A percentile compares a stretch with the other conserved stretches of the same genome.
These are phyloP conservation scores for Simplicillium sp. DNA, from an alignment of 2,329 filamentous ascomycete species.

Conservation along the genomic window DNA sequence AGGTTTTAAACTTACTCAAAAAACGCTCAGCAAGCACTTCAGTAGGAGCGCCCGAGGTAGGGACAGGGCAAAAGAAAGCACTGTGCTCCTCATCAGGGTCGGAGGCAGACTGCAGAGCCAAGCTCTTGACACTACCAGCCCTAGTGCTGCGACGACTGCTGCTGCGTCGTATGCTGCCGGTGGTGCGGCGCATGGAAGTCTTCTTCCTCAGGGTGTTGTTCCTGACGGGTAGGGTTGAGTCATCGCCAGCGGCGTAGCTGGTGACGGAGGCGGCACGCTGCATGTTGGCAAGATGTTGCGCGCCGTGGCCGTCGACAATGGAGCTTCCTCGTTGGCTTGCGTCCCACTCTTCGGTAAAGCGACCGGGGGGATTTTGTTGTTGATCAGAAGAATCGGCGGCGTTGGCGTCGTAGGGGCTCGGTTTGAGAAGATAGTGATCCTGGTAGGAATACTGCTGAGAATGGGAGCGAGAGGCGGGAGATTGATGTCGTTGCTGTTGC, in stretches of 20 bases:
- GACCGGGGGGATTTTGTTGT: conserved; percentile 25
- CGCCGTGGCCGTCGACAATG: conserved; percentile 40
- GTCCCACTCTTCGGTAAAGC: conserved; percentile 65
- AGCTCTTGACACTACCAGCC: conserved; percentile 77
- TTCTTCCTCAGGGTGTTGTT: conserved; percentile 84
- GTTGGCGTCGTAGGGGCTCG: not conserved
- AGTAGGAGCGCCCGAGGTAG: conserved; percentile 78
- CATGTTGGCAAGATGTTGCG: conserved; percentile 25
- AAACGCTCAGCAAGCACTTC: conserved; percentile 82
- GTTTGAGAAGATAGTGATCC: not conserved
- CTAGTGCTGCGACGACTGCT: conserved; percentile 72
- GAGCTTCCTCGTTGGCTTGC: conserved; percentile 58
- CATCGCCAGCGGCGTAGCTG: conserved; percentile 40
- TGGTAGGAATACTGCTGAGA: not conserved
- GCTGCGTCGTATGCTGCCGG: conserved; percentile 66
- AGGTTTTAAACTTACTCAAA: conserved; percentile 51
- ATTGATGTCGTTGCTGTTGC: not conserved
- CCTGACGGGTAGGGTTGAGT: conserved; percentile 31
- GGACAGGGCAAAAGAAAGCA: conserved; percentile 83
- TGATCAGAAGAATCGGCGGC: not conserved
- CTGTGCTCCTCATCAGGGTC: conserved; percentile 67
- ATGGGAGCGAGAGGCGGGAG: conserved; percentile 9
- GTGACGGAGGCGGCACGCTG: conserved; percentile 54
- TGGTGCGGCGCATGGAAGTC: conserved; percentile 60
- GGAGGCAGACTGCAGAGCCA: conserved; percentile 59